Evolutionary conservation across 2,329 filamentous ascomycete species (phyloP).

Genomic region (Botrytis fabae): DNA sequence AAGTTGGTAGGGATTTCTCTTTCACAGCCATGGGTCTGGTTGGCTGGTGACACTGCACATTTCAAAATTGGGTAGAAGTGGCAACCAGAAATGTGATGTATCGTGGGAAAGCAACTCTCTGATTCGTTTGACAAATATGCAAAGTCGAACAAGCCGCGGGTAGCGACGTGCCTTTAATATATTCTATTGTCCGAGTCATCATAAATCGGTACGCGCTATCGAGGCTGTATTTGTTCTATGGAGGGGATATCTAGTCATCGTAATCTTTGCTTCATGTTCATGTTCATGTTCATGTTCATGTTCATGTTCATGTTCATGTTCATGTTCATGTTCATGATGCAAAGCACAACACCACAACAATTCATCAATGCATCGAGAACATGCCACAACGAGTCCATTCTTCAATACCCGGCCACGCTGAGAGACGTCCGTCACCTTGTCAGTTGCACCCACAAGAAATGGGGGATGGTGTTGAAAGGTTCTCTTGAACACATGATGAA

Average conservation of each 20-base stretch:
- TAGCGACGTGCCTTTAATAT: slow-evolving; percentile 9
- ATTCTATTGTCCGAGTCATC: slow-evolving; percentile 8
- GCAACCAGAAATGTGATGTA: slow-evolving; percentile 13
- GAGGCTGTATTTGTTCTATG: background rate
- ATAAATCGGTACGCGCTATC: background rate
- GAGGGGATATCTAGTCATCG: background rate
- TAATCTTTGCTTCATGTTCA: background rate
- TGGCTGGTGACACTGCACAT: slow-evolving; percentile 11
- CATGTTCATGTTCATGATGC: background rate
- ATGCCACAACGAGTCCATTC: background rate
- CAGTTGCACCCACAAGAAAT: background rate
- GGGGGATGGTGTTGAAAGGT: background rate
- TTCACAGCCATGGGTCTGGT: slow-evolving; percentile 15
- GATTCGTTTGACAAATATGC: slow-evolving; percentile 19
- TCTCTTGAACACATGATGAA: slow-evolving; percentile 8
- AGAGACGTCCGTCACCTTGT: background rate
- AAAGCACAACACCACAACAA: background rate
- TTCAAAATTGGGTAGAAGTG: slow-evolving; percentile 2
- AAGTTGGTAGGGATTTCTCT: background rate
- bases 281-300: no score
- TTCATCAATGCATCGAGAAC: background rate
- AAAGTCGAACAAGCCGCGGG: slow-evolving; percentile 15
- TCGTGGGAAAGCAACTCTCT: background rate
- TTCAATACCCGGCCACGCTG: background rate
- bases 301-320: background rate